Conservation (phyloP, 306 rosid genomes). For the Cucurbita moschata region DNA sequence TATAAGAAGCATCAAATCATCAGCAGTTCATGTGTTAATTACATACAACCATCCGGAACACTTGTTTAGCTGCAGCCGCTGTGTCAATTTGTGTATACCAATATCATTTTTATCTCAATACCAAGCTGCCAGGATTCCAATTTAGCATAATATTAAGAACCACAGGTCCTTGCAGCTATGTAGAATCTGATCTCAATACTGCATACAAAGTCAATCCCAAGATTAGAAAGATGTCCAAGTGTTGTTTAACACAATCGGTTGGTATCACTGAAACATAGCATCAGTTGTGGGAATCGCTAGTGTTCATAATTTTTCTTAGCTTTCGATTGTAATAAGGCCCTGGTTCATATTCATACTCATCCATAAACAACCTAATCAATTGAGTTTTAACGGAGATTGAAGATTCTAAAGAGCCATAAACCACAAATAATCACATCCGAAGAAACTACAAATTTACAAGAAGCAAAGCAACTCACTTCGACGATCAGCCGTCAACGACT, state of each 20-base stretch:
- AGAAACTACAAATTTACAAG: slow-evolving; percentile 1
- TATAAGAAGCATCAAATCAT: too few relatives aligned
- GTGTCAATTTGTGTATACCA: neutral
- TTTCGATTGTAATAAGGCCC: neutral
- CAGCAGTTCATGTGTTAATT: too few relatives aligned
- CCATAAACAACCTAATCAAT: neutral
- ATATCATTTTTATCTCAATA: neutral
- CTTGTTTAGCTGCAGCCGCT: too few relatives aligned
- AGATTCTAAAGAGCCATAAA: neutral
- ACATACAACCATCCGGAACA: too few relatives aligned
- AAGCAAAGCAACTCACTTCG: slow-evolving; percentile 4
- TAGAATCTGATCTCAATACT: neutral
- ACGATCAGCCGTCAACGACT: slow-evolving; percentile 10
- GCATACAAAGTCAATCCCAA: neutral
- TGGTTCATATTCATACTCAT: neutral
- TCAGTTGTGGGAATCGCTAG: neutral
- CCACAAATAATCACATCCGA: neutral
- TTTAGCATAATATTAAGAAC: neutral
- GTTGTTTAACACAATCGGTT: neutral
- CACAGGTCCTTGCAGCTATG: neutral
- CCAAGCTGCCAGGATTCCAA: neutral
- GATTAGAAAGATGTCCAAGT: neutral
- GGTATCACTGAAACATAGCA: neutral
- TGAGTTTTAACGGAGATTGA: neutral
- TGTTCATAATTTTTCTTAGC: neutral